phyloP scores from a whole-genome alignment of 495 filamentous ascomycete genomes.

The Penicillium macrosclerotiorum region DNA sequence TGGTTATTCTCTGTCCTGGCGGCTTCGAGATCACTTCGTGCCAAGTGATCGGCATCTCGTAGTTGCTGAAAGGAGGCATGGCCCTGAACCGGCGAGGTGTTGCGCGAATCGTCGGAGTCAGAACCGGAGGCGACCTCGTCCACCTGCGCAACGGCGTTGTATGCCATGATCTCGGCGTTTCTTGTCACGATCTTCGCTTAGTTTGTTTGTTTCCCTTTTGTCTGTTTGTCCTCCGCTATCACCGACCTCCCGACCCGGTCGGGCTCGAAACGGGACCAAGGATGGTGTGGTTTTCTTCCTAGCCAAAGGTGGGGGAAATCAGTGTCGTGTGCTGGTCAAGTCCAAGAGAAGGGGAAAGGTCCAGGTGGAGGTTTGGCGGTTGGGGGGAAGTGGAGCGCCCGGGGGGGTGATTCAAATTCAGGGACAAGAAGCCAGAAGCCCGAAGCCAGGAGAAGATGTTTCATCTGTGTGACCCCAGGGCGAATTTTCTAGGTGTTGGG shows the following conservation, averaged over 20 bases:
- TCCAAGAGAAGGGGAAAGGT: neutral
- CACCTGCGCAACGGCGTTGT: slow-evolving; percentile 45
- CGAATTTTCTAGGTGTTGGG: neutral
- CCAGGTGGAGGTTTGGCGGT: neutral
- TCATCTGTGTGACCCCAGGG: slow-evolving; percentile 8
- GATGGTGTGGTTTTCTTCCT: neutral
- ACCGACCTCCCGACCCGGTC: slow-evolving; percentile 8
- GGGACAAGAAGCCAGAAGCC: too few relatives aligned
- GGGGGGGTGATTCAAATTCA: too few relatives aligned
- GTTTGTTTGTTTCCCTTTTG: too few relatives aligned
- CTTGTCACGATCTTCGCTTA: too few relatives aligned
- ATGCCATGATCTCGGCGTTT: slow-evolving; percentile 36
- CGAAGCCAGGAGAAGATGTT: too few relatives aligned
- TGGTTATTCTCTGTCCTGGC: slow-evolving; percentile 26
- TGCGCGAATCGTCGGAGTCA: slow-evolving; percentile 33
- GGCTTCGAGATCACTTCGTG: slow-evolving; percentile 21
- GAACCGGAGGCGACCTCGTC: slow-evolving; percentile 43
- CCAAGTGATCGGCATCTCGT: slow-evolving; percentile 27
- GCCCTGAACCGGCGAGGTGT: slow-evolving; percentile 24
- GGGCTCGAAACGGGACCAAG: slow-evolving; percentile 4
- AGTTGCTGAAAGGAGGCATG: slow-evolving; percentile 29
- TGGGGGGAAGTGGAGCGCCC: neutral
- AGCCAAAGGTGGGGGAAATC: neutral
- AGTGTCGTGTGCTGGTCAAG: neutral
- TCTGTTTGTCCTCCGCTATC: too few relatives aligned